Evolutionary conservation across 305 asterid species (phyloP).

Genomic region (Fraxinus nigra): DNA sequence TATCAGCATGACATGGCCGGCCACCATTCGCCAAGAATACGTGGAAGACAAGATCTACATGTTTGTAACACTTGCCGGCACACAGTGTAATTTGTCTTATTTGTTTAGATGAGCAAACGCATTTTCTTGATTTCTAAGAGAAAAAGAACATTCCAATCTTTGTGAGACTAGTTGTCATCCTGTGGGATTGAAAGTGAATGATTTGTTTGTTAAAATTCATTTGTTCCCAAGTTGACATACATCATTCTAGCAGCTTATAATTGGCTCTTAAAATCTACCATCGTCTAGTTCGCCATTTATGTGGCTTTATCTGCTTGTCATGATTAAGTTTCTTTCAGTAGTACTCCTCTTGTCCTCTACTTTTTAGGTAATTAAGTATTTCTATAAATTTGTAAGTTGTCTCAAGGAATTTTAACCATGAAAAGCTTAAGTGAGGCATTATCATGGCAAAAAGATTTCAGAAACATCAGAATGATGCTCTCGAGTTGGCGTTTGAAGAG

Average conservation of each 20-base stretch:
- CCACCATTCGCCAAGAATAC: not conserved
- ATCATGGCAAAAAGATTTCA: slow-evolving; percentile 30
- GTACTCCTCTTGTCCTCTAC: not conserved
- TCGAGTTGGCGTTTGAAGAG: slow-evolving; percentile 24
- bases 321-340: not conserved
- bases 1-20: not conserved
- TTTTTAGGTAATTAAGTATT: not conserved
- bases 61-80: slow-evolving; percentile 9
- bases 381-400: slow-evolving; percentile 13
- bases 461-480: slow-evolving; percentile 20
- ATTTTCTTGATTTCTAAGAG: not conserved
- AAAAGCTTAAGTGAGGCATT: not conserved
- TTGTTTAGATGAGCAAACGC: not conserved
- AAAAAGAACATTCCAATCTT: not conserved
- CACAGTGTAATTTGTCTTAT: not conserved
- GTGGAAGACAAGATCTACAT: not conserved
- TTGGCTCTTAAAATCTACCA: not conserved
- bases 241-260: not conserved
- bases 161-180: not conserved
- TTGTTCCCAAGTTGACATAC: not conserved
- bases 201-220: not conserved
- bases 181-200: not conserved
- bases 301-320: slow-evolving; percentile 13
- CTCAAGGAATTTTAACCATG: slow-evolving; percentile 4
- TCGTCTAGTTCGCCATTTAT: slow-evolving; percentile 10